A percentile compares a stretch with the other conserved stretches of the same genome.
Conservation (phyloP, 1,284 basidiomycete species). For the Trichosporon sp. region DNA sequence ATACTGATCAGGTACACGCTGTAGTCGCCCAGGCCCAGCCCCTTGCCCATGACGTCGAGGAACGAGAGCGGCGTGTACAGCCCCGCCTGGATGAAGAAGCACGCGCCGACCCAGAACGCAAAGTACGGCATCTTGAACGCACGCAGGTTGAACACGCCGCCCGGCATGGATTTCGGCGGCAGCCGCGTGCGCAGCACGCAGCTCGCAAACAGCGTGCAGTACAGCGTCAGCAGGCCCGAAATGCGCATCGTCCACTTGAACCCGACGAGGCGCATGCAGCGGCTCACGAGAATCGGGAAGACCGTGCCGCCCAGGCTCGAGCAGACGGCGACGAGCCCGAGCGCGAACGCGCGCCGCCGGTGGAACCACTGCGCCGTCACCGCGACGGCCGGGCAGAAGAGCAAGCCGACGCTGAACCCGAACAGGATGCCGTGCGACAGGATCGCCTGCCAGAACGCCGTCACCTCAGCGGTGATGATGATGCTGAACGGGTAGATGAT, state of each 20-base stretch:
- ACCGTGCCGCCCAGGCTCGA: constrained; percentile 48
- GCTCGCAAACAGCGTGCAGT: constrained; percentile 16
- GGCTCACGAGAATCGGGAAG: constrained; percentile 50
- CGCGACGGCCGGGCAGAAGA: constrained; percentile 54
- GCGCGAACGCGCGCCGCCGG: constrained; percentile 23
- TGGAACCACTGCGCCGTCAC: constrained; percentile 54
- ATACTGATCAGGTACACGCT: constrained; percentile 23
- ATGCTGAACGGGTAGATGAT: constrained; percentile 53
- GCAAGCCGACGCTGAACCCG: constrained; percentile 39
- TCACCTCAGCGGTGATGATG: constrained; percentile 56
- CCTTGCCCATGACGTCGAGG: constrained; percentile 19
- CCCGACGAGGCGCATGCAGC: constrained; percentile 13
- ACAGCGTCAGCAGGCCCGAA: constrained; percentile 20
- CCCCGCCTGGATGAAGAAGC: constrained; percentile 18
- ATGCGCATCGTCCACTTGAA: constrained; percentile 31
- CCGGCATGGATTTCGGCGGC: constrained; percentile 20
- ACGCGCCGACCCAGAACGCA: constrained; percentile 12
- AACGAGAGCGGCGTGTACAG: constrained; percentile 25
- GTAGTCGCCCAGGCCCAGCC: constrained; percentile 19
- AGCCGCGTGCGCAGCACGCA: constrained; percentile 19
- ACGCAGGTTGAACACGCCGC: constrained; percentile 23
- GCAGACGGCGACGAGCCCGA: constrained; percentile 25
- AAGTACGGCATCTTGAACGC: constrained; percentile 19
- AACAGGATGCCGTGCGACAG: constrained; percentile 18
- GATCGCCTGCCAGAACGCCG: constrained; percentile 55